Percentiles rank a stretch among this genome's conserved stretches.
phyloP scores from a whole-genome alignment of 108 stramenopile species.

The Stephanodiscus minutulus region DNA sequence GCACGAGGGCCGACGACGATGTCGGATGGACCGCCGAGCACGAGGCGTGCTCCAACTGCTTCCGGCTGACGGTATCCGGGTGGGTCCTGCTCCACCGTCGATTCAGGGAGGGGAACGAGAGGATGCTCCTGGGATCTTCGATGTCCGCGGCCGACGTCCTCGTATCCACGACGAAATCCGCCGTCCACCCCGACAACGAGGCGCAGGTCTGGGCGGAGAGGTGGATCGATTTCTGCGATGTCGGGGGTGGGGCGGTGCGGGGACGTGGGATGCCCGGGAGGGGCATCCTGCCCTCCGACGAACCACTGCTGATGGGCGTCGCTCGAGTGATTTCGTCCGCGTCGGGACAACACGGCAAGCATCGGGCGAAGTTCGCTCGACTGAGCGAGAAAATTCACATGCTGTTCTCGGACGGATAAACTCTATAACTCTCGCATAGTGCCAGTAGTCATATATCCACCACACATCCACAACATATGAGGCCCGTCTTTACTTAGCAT shows the following conservation, averaged over 20 bases:
- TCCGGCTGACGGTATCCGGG: constrained; percentile 21
- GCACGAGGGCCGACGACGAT: background rate
- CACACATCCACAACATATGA: no score
- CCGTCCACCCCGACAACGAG: constrained; percentile 11
- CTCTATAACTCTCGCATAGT: no score
- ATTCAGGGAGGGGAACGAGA: background rate
- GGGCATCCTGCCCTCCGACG: background rate
- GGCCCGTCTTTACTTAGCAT: no score
- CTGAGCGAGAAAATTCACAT: background rate
- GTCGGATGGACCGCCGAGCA: constrained; percentile 24
- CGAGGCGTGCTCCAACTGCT: constrained; percentile 29
- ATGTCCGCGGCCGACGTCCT: background rate
- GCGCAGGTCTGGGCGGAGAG: constrained; percentile 4
- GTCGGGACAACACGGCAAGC: background rate
- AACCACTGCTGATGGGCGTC: background rate
- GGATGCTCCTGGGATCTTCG: background rate
- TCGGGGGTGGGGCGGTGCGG: background rate
- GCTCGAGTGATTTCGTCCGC: background rate
- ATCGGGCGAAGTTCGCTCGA: background rate
- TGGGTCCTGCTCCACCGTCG: constrained; percentile 34
- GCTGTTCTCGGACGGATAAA: background rate
- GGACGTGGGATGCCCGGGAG: background rate
- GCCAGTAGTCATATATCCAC: no score
- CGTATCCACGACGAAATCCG: background rate
- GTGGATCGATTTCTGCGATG: constrained; percentile 34